Evolutionary conservation across 352 stramenopile species (phyloP), one percentile per base, ranked within the genome.

Genomic region (Phytophthora sojae): DNA sequence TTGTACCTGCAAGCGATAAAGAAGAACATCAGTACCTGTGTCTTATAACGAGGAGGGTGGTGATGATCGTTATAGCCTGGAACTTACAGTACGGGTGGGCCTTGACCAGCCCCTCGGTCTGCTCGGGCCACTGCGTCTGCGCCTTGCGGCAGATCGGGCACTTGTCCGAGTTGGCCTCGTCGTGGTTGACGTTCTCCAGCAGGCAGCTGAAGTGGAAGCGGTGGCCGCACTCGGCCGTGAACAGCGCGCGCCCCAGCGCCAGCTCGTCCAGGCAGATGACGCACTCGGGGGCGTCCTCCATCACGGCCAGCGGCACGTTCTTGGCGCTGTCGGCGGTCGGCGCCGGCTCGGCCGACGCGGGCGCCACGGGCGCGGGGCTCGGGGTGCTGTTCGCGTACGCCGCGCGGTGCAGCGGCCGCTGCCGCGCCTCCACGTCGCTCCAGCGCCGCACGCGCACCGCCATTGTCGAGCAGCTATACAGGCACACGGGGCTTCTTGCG

Each of bases 131-230:
- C 61, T 95, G 83, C 39, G 76, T 85, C 78, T 96, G 89, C 64
- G 86, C 50, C 76, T 95, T 91, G 70, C 89, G 86, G 81, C 89
- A 96, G 67, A 96, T 96, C 64, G 89, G 89, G 53, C 89, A 96
- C 75, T 96, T 96, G 79, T 94, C 88, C 57, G 85, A 84, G 67
- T 96, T 96, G 29, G 87, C 89, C 70, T 96, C 89, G 76, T 96
- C 89, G 75, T 96, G 87, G 75, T 96, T 96, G 32, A 96, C 86
- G 70, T 96, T 96, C 81, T 96, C 89, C 32, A 96, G 66, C 57
- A 96, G 64, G 64, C 89, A 96, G 35, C 79, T 90, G 67, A 96
- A 96, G 71, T 96, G 89, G 71, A 93, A 96, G 54, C 87, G 83
- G 77, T 96, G 89, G 65, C 85, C 89, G 61, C 89, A 96, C 76